phyloP scores from a whole-genome alignment of 2,329 filamentous ascomycete species.

The Calycina marina region DNA sequence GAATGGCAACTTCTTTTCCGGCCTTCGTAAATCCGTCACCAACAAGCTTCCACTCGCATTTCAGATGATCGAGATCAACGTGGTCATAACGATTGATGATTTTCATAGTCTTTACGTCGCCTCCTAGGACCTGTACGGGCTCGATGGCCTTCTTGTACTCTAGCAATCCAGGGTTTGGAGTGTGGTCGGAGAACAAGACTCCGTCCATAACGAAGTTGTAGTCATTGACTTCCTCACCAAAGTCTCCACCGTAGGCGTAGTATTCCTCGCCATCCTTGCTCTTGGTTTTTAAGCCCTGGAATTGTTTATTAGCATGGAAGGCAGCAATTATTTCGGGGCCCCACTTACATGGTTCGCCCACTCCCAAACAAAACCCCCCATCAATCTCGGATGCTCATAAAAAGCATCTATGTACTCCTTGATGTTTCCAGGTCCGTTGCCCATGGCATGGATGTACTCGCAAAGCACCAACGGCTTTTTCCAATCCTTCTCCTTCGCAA shows the following conservation, averaged over 20 bases:
- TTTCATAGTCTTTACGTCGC: slow-evolving; percentile 10
- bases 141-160: slow-evolving; percentile 29
- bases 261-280: slow-evolving; percentile 21
- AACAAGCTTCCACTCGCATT: slow-evolving; percentile 28
- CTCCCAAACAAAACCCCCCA: slow-evolving; percentile 37
- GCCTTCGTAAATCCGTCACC: slow-evolving; percentile 7
- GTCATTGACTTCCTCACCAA: slow-evolving; percentile 29
- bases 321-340: not conserved
- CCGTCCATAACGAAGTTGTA: slow-evolving; percentile 30
- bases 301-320: slow-evolving; percentile 2
- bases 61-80: slow-evolving; percentile 33
- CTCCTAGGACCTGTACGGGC: slow-evolving; percentile 23
- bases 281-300: slow-evolving; percentile 24
- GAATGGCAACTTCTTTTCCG: slow-evolving; percentile 26
- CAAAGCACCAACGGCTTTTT: slow-evolving; percentile 24
- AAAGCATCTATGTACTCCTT: slow-evolving; percentile 41
- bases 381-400: slow-evolving; percentile 34
- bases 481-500: slow-evolving; percentile 7
- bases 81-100: slow-evolving; percentile 37
- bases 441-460: slow-evolving; percentile 34
- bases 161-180: slow-evolving; percentile 26
- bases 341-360: slow-evolving; percentile 27
- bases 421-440: slow-evolving; percentile 41
- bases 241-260: slow-evolving; percentile 32
- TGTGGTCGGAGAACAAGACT: slow-evolving; percentile 26